These are phyloP conservation scores for Colletotrichum sp. DNA, from an alignment of 2,329 filamentous ascomycete species.

Conservation along the genomic window DNA sequence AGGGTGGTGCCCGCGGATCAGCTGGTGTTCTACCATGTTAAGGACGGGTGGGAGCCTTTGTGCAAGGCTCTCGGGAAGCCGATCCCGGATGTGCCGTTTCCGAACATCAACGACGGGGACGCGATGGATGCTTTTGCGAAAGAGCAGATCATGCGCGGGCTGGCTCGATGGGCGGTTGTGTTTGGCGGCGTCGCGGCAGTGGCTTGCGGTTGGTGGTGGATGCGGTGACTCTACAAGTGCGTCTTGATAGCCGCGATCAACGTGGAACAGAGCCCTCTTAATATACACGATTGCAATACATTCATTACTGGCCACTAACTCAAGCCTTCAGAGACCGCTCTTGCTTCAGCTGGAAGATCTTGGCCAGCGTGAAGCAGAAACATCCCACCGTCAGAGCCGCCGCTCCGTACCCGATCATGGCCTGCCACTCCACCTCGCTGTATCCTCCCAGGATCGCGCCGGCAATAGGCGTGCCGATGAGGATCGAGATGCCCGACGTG, in stretches of 20 bases:
- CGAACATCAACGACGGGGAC: constrained; percentile 30
- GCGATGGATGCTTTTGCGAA: constrained; percentile 12
- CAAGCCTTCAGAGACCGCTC: neutral
- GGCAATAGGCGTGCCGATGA: constrained; percentile 52
- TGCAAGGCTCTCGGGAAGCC: constrained; percentile 34
- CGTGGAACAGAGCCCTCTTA: neutral
- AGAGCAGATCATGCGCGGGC: neutral
- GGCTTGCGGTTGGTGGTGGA: neutral
- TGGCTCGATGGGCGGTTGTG: neutral
- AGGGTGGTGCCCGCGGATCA: constrained; percentile 26
- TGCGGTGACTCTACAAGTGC: neutral
- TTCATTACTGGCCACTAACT: neutral
- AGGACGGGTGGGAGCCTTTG: constrained; percentile 37
- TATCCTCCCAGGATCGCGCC: constrained; percentile 30
- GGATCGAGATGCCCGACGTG: constrained; percentile 46
- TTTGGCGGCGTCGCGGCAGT: neutral
- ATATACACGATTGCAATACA: neutral
- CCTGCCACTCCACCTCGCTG: constrained; percentile 8
- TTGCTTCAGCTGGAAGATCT: constrained; percentile 15
- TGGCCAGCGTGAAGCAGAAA: constrained; percentile 5
- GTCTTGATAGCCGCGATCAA: neutral
- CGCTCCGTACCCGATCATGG: constrained; percentile 19
- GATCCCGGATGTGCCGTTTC: constrained; percentile 32
- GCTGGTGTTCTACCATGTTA: constrained; percentile 29
- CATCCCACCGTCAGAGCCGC: constrained; percentile 11